Evolutionary conservation across 2,329 filamentous ascomycete species (phyloP).

Genomic region (Xylaria sp.): DNA sequence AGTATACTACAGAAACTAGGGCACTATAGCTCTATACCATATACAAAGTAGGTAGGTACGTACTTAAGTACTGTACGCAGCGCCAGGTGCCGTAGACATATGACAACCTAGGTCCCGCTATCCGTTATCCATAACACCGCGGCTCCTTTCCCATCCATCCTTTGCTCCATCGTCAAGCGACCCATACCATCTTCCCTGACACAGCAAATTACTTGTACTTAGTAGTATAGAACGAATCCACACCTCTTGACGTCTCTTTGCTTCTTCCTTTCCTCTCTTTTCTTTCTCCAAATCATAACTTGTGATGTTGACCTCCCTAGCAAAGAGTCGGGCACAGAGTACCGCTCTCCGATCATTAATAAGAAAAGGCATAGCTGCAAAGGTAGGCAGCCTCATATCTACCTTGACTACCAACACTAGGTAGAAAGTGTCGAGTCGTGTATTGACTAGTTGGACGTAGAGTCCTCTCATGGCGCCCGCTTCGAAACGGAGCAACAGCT

Average conservation of each 20-base stretch:
- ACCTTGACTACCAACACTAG: background rate
- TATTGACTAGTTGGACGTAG: constrained; percentile 43
- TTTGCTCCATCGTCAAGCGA: constrained; percentile 19
- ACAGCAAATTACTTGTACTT: constrained; percentile 18
- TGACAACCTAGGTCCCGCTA: constrained; percentile 15
- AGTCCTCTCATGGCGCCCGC: constrained; percentile 63
- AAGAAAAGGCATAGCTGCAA: constrained; percentile 42
- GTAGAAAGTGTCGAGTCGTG: constrained; percentile 22
- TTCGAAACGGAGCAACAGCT: constrained; percentile 67
- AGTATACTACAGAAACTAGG: background rate
- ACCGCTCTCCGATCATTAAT: constrained; percentile 48
- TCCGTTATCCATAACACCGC: constrained; percentile 19
- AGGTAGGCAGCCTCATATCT: constrained; percentile 39
- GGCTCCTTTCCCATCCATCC: constrained; percentile 26
- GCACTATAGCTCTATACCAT: background rate
- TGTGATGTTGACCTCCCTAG: constrained; percentile 51
- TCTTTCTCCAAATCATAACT: constrained; percentile 29
- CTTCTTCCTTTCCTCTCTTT: constrained; percentile 29
- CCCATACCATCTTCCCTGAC: constrained; percentile 30
- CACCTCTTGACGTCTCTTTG: constrained; percentile 29
- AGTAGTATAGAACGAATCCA: constrained; percentile 21
- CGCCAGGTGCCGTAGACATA: constrained; percentile 5
- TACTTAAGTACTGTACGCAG: background rate
- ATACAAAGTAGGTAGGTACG: background rate
- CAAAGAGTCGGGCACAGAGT: constrained; percentile 51